These are phyloP conservation scores for Wickerhamomyces bovis DNA, from an alignment of 805 yeast genomes.

Conservation along the genomic window DNA sequence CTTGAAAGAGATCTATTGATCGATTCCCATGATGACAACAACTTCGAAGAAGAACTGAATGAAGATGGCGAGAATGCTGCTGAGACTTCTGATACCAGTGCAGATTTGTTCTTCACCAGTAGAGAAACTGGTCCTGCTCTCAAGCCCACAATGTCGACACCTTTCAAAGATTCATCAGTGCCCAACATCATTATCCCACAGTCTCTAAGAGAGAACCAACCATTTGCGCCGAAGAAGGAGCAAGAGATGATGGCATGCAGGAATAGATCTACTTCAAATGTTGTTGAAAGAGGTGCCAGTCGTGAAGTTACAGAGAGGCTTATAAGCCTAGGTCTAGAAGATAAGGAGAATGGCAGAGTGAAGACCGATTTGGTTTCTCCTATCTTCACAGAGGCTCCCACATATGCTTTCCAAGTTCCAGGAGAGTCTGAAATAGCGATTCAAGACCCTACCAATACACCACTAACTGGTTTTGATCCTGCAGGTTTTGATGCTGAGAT, in stretches of 20 bases:
- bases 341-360: background rate
- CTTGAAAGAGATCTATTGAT: conserved; percentile 3
- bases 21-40: background rate
- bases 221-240: background rate
- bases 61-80: background rate
- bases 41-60: background rate
- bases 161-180: background rate
- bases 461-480: background rate
- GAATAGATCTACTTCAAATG: background rate
- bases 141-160: conserved; percentile 1
- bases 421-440: background rate
- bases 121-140: background rate
- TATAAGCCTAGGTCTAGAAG: background rate
- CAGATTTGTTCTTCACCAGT: background rate
- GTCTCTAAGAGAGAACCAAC: background rate
- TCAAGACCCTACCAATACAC: background rate
- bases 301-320: background rate
- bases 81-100: background rate
- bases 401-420: background rate
- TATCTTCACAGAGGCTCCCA: background rate
- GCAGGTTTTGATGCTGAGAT: background rate
- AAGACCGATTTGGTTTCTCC: background rate
- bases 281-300: background rate
- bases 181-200: background rate
- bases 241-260: background rate